phyloP scores from a whole-genome alignment of 352 stramenopile genomes.

The Globisporangium orthogonon region DNA sequence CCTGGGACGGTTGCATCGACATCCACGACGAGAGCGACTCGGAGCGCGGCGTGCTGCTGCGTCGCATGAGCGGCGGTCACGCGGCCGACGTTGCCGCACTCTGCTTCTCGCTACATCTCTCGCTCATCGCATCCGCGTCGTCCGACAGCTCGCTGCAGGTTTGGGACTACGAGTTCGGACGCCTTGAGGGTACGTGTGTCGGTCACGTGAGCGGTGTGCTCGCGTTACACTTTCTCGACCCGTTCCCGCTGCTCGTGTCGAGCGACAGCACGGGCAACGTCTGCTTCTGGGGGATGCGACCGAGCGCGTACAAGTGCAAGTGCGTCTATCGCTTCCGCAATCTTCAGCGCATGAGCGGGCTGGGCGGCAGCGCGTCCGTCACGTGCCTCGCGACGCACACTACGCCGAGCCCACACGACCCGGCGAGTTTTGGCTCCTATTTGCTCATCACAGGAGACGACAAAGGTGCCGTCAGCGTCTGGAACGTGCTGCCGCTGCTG shows the following conservation, averaged over 20 bases:
- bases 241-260: conserved; percentile 60
- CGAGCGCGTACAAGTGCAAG: conserved; percentile 57
- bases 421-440: conserved; percentile 26
- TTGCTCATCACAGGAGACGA: conserved; percentile 70
- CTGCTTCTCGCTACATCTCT: conserved; percentile 64
- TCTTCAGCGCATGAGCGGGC: conserved; percentile 13
- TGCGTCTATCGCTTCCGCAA: conserved; percentile 74
- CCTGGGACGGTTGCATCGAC: conserved; percentile 76
- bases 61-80: conserved; percentile 68
- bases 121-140: conserved; percentile 70
- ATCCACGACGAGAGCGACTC: conserved; percentile 86
- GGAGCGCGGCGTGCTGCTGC: conserved; percentile 68
- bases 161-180: conserved; percentile 88
- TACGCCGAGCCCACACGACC: conserved; percentile 17
- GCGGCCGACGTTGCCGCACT: conserved; percentile 73
- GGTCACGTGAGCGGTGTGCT: conserved; percentile 66
- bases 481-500: conserved; percentile 66
- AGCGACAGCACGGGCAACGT: conserved; percentile 68
- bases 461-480: conserved; percentile 66
- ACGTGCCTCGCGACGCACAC: conserved; percentile 37
- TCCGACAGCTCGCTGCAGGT: conserved; percentile 66
- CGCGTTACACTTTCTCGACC: conserved; percentile 63
- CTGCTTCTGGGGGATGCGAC: conserved; percentile 73
- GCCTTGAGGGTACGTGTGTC: conserved; percentile 64
- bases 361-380: conserved; percentile 33